These are phyloP conservation scores for Salvia rosmarinus DNA, from an alignment of 257 asterid genomes.

Conservation along the genomic window DNA sequence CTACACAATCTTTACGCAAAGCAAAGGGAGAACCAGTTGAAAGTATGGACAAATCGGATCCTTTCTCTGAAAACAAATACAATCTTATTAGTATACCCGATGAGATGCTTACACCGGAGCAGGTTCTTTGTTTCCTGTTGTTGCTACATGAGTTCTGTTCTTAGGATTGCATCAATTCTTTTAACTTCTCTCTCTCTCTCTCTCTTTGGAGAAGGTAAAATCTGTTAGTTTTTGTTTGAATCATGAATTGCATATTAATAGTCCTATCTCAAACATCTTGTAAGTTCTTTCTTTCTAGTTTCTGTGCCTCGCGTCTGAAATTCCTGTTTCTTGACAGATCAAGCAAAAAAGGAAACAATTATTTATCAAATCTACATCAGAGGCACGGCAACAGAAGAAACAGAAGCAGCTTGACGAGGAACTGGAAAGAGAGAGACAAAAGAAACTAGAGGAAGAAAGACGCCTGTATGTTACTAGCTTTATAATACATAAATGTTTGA, in stretches of 20 bases:
- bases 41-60: constrained; percentile 67
- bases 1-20: constrained; percentile 78
- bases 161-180: constrained; percentile 11
- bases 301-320: constrained; percentile 23
- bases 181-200: not conserved
- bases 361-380: constrained; percentile 79
- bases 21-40: constrained; percentile 92
- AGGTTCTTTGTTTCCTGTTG: constrained; percentile 52
- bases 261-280: constrained; percentile 15
- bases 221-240: too few relatives aligned
- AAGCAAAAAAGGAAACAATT: constrained; percentile 84
- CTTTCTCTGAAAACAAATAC: constrained; percentile 66
- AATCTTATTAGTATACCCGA: constrained; percentile 81
- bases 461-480: constrained; percentile 91
- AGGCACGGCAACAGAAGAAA: constrained; percentile 85
- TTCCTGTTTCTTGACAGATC: constrained; percentile 52
- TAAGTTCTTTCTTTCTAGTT: constrained; percentile 20
- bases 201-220: not conserved
- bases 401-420: constrained; percentile 90
- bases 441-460: constrained; percentile 90
- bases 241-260: constrained; percentile 19
- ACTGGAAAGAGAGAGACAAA: constrained; percentile 79
- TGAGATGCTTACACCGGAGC: constrained; percentile 76
- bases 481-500: too few relatives aligned
- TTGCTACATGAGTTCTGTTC: constrained; percentile 14